Evolutionary conservation across 805 yeast species (phyloP).

Genomic region (Sugiyamaella smithiae): DNA sequence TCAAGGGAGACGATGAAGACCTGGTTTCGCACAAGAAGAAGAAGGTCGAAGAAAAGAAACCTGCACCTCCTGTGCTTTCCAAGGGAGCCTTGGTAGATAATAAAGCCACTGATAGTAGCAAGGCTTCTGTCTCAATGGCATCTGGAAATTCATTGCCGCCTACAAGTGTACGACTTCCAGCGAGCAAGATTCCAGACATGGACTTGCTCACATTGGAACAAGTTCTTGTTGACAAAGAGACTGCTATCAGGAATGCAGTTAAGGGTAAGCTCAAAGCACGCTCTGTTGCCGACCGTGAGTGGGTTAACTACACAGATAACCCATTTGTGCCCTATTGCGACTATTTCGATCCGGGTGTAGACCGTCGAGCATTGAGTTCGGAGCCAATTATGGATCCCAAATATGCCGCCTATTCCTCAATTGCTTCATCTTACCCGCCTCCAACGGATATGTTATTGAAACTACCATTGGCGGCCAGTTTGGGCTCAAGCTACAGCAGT

Average conservation of each 20-base stretch:
- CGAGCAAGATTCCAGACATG: constrained; percentile 90
- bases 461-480: constrained; percentile 29
- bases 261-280: constrained; percentile 75
- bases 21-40: constrained; percentile 71
- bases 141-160: constrained; percentile 29
- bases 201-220: constrained; percentile 80
- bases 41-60: constrained; percentile 26
- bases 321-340: constrained; percentile 79
- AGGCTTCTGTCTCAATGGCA: constrained; percentile 14
- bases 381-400: constrained; percentile 48
- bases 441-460: constrained; percentile 41
- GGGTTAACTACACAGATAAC: constrained; percentile 83
- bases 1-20: constrained; percentile 82
- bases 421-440: constrained; percentile 44
- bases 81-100: constrained; percentile 31
- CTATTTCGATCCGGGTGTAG: constrained; percentile 50
- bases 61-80: constrained; percentile 6
- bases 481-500: constrained; percentile 29
- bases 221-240: constrained; percentile 69
- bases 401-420: constrained; percentile 78
- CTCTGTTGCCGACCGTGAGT: constrained; percentile 58
- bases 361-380: constrained; percentile 25
- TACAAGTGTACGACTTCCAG: constrained; percentile 83
- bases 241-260: constrained; percentile 77
- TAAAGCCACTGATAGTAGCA: constrained; percentile 25